Evolutionary conservation across 2,329 filamentous ascomycete species (phyloP).

Genomic region (Cadophora gregata): DNA sequence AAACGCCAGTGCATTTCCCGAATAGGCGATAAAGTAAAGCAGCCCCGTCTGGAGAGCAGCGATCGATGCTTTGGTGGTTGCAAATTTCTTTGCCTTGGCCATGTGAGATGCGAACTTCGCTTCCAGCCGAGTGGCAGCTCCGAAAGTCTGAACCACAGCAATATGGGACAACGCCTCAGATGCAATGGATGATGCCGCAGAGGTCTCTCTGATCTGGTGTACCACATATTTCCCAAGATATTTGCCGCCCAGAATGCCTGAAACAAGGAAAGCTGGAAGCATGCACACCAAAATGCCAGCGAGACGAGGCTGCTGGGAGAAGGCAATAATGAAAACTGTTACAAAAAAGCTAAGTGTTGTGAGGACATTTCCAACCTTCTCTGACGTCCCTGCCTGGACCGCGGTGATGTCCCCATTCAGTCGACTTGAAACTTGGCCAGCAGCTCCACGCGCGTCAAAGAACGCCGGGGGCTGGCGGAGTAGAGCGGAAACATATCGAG

Average conservation of each 20-base stretch:
- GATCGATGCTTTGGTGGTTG: constrained; percentile 55
- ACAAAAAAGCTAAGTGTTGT: constrained; percentile 8
- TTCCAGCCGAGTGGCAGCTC: constrained; percentile 56
- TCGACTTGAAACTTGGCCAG: constrained; percentile 10
- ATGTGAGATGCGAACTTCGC: constrained; percentile 54
- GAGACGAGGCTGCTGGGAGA: constrained; percentile 9
- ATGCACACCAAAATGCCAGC: constrained; percentile 9
- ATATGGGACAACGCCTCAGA: constrained; percentile 1
- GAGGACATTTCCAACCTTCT: constrained; percentile 17
- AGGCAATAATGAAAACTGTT: constrained; percentile 12
- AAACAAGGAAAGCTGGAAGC: constrained; percentile 5
- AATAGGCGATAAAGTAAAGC: constrained; percentile 43
- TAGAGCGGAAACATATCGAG: constrained; percentile 7
- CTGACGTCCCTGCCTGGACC: constrained; percentile 12
- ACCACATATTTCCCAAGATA: constrained; percentile 1
- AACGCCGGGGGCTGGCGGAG: constrained; percentile 11
- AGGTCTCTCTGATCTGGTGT: neutral
- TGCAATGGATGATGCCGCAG: constrained; percentile 17
- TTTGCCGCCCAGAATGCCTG: neutral
- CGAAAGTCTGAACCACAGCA: constrained; percentile 44
- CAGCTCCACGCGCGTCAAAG: constrained; percentile 11
- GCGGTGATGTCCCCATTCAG: constrained; percentile 7
- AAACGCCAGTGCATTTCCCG: constrained; percentile 62
- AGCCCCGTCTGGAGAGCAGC: constrained; percentile 57
- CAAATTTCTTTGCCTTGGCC: constrained; percentile 49